Conservation (phyloP, 2,329 filamentous ascomycete species). For the Colletotrichum limetticola region DNA sequence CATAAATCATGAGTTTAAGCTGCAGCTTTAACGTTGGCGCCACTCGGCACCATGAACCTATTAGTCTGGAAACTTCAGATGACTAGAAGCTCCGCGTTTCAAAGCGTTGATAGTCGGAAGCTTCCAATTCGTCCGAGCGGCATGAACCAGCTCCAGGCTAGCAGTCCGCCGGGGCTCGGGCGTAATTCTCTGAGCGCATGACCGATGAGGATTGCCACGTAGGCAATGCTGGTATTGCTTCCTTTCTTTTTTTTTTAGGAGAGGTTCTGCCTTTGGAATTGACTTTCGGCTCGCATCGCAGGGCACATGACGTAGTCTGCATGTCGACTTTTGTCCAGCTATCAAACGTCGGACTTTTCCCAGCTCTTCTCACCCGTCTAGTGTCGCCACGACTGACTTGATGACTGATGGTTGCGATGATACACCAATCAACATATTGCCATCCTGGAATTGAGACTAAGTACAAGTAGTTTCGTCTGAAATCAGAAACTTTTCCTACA, state of each 20-base stretch:
- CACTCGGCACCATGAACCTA: not conserved
- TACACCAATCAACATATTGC: not conserved
- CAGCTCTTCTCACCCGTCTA: not conserved
- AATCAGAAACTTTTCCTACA: not conserved
- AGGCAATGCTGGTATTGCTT: not conserved
- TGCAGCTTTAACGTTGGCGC: not conserved
- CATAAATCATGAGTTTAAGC: not conserved
- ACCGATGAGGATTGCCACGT: not conserved
- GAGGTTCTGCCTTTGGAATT: not conserved
- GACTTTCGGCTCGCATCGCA: not conserved
- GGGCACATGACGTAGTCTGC: not conserved
- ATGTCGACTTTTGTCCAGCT: not conserved
- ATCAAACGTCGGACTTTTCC: not conserved
- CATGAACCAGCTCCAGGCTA: not conserved
- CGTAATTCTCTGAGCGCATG: constrained; percentile 1
- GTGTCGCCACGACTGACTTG: not conserved
- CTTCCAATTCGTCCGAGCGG: constrained; percentile 8
- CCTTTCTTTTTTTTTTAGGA: not conserved
- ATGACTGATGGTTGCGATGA: not conserved
- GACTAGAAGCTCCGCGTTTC: not conserved
- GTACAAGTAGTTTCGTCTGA: not conserved
- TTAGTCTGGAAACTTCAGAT: not conserved
- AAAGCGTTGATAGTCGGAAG: not conserved
- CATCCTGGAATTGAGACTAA: not conserved
- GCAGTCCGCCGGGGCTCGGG: not conserved